Base-by-base conservation (phyloP, 345 rosid species). In the Lepidium aucheri region DNA sequence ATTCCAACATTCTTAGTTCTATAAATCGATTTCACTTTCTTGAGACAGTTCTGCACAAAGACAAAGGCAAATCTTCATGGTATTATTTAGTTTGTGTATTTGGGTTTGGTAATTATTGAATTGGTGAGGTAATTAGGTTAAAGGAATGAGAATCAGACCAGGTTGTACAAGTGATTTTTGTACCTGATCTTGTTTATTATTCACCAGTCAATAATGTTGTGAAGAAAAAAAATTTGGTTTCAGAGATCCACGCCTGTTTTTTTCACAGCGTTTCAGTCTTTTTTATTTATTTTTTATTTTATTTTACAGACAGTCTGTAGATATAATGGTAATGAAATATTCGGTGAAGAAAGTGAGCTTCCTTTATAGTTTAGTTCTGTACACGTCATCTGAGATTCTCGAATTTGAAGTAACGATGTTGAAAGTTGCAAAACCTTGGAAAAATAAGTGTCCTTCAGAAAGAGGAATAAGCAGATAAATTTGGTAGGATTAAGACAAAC, bases 401-500 rank as follows among this genome's bases (percentile, higher is more conserved):
- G 41, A 24, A 24, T 50, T 22, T 54, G 47, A 65, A 24, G 67
- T 73, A 58, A 73, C 47, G 61, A 58, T 58, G 76, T 47, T 56
- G 34, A 72, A 64, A 65, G 76, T 46, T 40, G 50, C 7, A 40
- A 22, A 42, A 20, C 5, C 30, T 46, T 72, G 16, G 20, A 34
- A 35, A 57, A 57, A 41, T 8, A 32, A 15, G 41, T 42, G 53
- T 56, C 34, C 6, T 56, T 20, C 53, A 65, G 35, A 53, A 50
- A 22, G n/a, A 56, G 32, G 44, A 69, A 55, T 17, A 39, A 26
- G 50, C 42, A 59, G 62, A 42, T 24, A 39, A 15, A 51, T 34
- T 45, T 56, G 46, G 52, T 59, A 73, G 43, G 56, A 74, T 60
- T 66, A 59, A 60, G 73, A 74, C 68, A 60, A 53, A 28, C 53